A percentile compares a stretch with the other conserved stretches of the same genome.
Evolutionary conservation across 345 rosid species (phyloP).

Genomic region (Rhizophora mangle): DNA sequence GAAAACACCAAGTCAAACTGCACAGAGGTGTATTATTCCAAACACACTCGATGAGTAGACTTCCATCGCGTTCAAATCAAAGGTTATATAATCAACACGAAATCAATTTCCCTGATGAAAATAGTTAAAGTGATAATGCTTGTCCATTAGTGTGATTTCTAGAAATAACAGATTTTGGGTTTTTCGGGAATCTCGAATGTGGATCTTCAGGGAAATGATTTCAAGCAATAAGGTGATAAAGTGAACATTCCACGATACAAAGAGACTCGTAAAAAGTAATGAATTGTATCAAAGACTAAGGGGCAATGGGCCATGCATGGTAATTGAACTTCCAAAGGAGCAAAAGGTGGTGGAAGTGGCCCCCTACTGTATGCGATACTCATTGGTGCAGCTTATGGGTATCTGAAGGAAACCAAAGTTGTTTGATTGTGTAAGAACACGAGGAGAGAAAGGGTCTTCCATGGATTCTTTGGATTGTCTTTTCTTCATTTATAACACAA

Average conservation of each 20-base stretch:
- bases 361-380: conserved; percentile 22
- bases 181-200: conserved; percentile 7
- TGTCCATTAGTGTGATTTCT: background rate
- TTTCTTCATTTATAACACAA: background rate
- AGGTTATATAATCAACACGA: conserved; percentile 33
- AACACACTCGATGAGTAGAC: conserved; percentile 34
- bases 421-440: conserved; percentile 16
- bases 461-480: background rate
- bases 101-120: conserved; percentile 8
- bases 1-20: background rate
- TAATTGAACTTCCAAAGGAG: conserved; percentile 21
- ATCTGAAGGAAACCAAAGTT: background rate
- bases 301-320: conserved; percentile 16
- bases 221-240: conserved; percentile 28
- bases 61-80: conserved; percentile 36
- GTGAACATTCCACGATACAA: conserved; percentile 23
- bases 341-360: conserved; percentile 1
- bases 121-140: conserved; percentile 15
- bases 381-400: background rate
- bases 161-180: conserved; percentile 1
- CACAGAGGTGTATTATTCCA: background rate
- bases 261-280: conserved; percentile 23
- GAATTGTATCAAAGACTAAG: conserved; percentile 24
- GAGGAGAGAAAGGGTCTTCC: background rate
- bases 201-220: conserved; percentile 36